phyloP scores from a whole-genome alignment of 2,329 filamentous ascomycete species.

The Aspergillus phoenicis region DNA sequence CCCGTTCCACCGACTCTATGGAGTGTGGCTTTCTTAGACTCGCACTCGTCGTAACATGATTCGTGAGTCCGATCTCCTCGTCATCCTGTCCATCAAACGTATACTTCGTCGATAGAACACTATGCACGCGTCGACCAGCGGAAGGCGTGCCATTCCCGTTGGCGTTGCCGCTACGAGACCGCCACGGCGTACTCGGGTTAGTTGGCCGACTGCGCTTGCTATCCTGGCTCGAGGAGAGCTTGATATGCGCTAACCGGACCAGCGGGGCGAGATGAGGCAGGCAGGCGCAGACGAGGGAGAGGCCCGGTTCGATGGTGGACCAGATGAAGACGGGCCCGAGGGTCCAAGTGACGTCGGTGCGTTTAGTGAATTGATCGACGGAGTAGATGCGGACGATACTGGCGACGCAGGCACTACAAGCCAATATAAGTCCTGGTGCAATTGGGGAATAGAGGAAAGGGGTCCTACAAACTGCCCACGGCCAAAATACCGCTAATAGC shows the following conservation, averaged over 20 bases:
- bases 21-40: not conserved
- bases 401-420: slow-evolving; percentile 12
- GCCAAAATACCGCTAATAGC: slow-evolving; percentile 21
- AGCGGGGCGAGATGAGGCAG: slow-evolving; percentile 21
- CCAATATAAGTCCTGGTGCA: not conserved
- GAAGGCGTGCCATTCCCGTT: too few relatives aligned
- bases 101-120: not conserved
- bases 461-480: slow-evolving; percentile 18
- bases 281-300: slow-evolving; percentile 19
- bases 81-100: not conserved
- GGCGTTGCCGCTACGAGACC: not conserved
- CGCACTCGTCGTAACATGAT: not conserved
- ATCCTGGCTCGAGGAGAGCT: not conserved
- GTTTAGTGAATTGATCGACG: slow-evolving; percentile 7
- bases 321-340: slow-evolving; percentile 19
- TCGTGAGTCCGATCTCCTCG: slow-evolving; percentile 10
- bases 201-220: not conserved
- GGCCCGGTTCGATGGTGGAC: slow-evolving; percentile 16
- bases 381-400: slow-evolving; percentile 17
- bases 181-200: not conserved
- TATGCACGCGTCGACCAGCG: too few relatives aligned
- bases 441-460: not conserved
- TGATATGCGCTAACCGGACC: slow-evolving; percentile 2
- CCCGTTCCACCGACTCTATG: not conserved
- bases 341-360: slow-evolving; percentile 13